A percentile compares a stretch with the other conserved stretches of the same genome.
These are phyloP conservation scores for Rhizopus stolonifer DNA, from an alignment of 371 early-diverging fungal genomes.

Conservation along the genomic window DNA sequence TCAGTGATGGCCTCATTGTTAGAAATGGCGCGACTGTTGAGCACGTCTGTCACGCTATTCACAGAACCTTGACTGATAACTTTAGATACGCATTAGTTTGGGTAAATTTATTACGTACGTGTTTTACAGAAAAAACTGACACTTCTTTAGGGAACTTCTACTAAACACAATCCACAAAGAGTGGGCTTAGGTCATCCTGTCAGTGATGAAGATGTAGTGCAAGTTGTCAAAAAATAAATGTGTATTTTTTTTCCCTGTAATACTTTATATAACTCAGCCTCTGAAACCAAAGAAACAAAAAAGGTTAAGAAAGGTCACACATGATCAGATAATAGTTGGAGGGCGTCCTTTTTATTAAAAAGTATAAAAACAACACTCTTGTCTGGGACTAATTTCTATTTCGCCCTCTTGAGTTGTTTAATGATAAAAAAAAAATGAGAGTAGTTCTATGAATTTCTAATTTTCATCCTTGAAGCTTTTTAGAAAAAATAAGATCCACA, in stretches of 20 bases:
- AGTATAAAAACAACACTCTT: too few species aligned
- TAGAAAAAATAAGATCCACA: too few species aligned
- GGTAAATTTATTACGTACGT: conserved; percentile 38
- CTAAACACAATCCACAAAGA: conserved; percentile 96
- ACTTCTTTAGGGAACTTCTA: conserved; percentile 71
- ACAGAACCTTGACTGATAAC: conserved; percentile 83
- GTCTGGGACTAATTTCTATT: too few species aligned
- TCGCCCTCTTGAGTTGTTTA: too few species aligned
- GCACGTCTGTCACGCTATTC: conserved; percentile 97
- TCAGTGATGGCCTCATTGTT: conserved; percentile 94
- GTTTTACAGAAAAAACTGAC: background rate
- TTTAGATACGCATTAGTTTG: conserved; percentile 96
- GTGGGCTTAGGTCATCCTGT: conserved; percentile 95
- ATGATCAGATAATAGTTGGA: too few species aligned
- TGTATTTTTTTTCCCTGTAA: background rate
- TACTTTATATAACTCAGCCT: too few species aligned
- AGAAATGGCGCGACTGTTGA: conserved; percentile 87
- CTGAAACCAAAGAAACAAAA: too few species aligned
- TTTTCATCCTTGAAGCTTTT: too few species aligned
- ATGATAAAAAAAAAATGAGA: too few species aligned
- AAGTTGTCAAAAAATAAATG: conserved; percentile 76
- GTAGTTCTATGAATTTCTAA: too few species aligned
- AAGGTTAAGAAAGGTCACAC: too few species aligned
- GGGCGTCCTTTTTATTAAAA: too few species aligned
- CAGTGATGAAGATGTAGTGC: conserved; percentile 98